Conservation (phyloP, 2,329 filamentous ascomycete genomes). For the Geosmithia morbida region DNA sequence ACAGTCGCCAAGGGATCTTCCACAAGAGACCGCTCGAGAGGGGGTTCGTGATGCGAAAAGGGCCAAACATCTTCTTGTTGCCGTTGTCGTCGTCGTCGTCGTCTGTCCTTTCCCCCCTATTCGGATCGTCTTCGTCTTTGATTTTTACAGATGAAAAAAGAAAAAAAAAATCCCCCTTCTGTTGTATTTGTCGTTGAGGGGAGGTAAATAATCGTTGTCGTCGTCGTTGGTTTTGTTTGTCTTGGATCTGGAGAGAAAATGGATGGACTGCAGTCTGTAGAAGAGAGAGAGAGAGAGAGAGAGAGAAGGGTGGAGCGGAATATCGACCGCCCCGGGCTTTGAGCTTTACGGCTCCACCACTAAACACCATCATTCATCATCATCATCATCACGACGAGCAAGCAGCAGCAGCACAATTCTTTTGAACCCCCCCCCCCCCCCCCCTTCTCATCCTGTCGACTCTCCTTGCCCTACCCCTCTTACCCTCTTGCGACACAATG, state of each 20-base stretch:
- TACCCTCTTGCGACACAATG: slow-evolving; percentile 43
- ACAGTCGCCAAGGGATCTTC: slow-evolving; percentile 97
- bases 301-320: slow-evolving; percentile 12
- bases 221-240: neutral
- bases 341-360: neutral
- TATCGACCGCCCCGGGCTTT: slow-evolving; percentile 7
- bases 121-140: too few relatives aligned
- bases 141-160: slow-evolving; percentile 2
- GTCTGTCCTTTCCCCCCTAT: neutral
- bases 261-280: neutral
- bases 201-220: too few relatives aligned
- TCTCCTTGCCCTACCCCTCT: neutral
- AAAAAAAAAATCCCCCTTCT: too few relatives aligned
- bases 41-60: slow-evolving; percentile 65
- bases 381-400: neutral
- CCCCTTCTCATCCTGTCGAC: too few relatives aligned
- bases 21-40: slow-evolving; percentile 73
- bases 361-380: neutral
- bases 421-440: neutral
- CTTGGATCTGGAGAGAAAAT: neutral
- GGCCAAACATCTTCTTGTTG: slow-evolving; percentile 56
- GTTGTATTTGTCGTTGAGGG: slow-evolving; percentile 2
- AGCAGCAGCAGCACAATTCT: neutral
- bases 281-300: too few relatives aligned
- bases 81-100: neutral